A percentile compares a stretch with the other conserved stretches of the same genome.
Conservation (phyloP, 169 alveolate genomes). For the Plasmodium reichenowi region DNA sequence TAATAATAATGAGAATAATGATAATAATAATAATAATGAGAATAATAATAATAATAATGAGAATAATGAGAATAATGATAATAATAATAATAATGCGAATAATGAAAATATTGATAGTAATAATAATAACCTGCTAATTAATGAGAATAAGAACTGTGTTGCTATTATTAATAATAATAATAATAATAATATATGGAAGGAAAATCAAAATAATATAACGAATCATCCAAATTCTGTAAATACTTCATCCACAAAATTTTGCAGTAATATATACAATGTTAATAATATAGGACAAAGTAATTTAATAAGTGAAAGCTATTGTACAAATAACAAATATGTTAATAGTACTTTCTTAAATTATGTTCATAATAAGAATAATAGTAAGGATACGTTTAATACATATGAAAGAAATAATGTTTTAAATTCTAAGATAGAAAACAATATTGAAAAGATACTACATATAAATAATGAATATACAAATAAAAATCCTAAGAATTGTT, state of each 20-base stretch:
- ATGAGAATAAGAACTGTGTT: background rate
- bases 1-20: background rate
- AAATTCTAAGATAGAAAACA: background rate
- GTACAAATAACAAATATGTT: background rate
- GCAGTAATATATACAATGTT: constrained; percentile 1
- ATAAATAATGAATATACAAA: background rate
- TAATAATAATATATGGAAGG: background rate
- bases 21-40: background rate
- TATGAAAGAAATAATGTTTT: background rate
- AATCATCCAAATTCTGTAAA: too few relatives aligned
- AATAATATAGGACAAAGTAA: background rate
- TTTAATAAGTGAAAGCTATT: constrained; percentile 3
- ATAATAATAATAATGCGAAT: background rate
- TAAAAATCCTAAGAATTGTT: constrained; percentile 6
- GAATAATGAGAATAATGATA: background rate
- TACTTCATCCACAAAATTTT: too few relatives aligned
- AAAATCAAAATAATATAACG: background rate
- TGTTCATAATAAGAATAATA: background rate
- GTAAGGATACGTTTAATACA: background rate
- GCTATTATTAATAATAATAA: background rate
- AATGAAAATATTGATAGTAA: background rate
- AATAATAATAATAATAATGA: background rate
- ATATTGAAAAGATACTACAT: constrained; percentile 1
- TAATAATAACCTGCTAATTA: background rate
- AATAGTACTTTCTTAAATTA: constrained; percentile 6